Evolutionary conservation across 768 basidiomycete genomes (phyloP), one percentile per base, ranked within the genome.

Genomic region (Xanthoconium stramineum): DNA sequence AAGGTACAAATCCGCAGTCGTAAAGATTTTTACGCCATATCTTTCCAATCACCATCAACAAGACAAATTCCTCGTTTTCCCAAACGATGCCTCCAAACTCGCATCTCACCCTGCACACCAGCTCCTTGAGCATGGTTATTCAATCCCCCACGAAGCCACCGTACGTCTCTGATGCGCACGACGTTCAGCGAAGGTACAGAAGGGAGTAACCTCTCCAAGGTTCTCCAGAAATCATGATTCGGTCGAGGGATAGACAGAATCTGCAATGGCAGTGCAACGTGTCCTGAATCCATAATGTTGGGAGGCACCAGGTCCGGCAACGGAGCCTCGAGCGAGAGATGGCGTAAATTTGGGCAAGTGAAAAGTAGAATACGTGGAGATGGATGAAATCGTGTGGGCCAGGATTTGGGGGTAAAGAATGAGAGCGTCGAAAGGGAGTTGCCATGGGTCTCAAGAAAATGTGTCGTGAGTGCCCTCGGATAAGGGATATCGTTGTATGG

Each of bases 21-120:
- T 12, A 33, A 37, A 55, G 36, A 52, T 52, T 37, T 52, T 61
- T 47, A 68, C 14, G 55, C 58, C 53, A 72, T 72, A 56, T 80
- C 78, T 57, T 77, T 83, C 88, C 91, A 91, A 55, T 89, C 83
- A 15, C 80, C 77, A 64, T 93, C 91, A 51, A 92, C 73, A 30
- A 93, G 71, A 20, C 78, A 76, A 46, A 93, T 79, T 1, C 81
- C 76, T 62, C 80, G 75, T 53, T 83, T 75, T 12, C 73, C 74
- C 33, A 93, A 74, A 50, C 85, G 79, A 46, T 80, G 77, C 57
- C 78, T 78, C 91, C 91, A 93, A 54, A 84, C 80, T 59, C 77
- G 74, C 83, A 93, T 85, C 67, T 90, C 87, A 42, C 89, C 91
- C 70, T 91, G 90, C 14, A 90, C 80, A 9, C 91, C 91, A 8